A percentile compares a stretch with the other conserved stretches of the same genome.
These are phyloP conservation scores for Smallanthus sonchifolius DNA, from an alignment of 129 eudicot species.

Conservation along the genomic window DNA sequence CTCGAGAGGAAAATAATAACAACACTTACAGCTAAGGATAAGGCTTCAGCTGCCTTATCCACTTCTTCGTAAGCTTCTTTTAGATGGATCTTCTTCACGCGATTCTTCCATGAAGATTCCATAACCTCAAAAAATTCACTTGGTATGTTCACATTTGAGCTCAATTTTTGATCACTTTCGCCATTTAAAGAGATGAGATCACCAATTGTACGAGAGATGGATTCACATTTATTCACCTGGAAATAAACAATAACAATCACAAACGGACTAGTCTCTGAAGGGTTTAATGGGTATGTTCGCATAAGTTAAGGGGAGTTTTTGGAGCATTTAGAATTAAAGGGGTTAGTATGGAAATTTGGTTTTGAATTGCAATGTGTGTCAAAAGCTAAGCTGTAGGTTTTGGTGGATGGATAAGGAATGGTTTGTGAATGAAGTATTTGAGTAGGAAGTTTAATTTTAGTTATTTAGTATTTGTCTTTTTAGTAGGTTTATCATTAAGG, in stretches of 20 bases:
- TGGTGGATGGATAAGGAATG: too few relatives aligned
- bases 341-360: too few relatives aligned
- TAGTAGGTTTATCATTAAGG: too few relatives aligned
- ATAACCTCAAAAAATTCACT: constrained; percentile 82
- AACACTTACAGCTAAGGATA: constrained; percentile 66
- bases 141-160: constrained; percentile 51
- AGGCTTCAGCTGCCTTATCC: constrained; percentile 76
- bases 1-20: not conserved
- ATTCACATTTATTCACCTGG: constrained; percentile 75
- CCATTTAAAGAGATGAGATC: constrained; percentile 72
- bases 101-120: constrained; percentile 94
- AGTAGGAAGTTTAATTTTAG: too few relatives aligned
- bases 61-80: constrained; percentile 67
- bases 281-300: too few relatives aligned
- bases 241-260: constrained; percentile 13
- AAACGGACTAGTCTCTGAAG: not conserved
- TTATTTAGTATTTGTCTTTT: too few relatives aligned
- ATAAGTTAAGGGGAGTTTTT: too few relatives aligned
- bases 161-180: constrained; percentile 62
- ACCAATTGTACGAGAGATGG: constrained; percentile 63
- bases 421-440: too few relatives aligned
- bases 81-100: constrained; percentile 83
- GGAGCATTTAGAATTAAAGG: too few relatives aligned
- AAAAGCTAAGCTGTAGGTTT: too few relatives aligned
- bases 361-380: too few relatives aligned